Conservation (phyloP, 306 rosid genomes). For the Delonix regia region DNA sequence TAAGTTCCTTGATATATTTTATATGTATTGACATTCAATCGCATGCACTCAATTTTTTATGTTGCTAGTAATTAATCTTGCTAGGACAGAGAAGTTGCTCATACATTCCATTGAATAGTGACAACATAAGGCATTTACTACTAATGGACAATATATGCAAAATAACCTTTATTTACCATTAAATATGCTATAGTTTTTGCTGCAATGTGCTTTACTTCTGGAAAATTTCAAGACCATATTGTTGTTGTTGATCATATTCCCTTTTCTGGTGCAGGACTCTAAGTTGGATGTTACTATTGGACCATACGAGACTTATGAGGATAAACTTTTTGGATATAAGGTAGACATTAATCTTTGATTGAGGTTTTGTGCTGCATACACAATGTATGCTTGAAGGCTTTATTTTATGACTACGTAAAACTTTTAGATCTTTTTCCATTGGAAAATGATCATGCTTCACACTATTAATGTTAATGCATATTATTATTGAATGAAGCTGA, state of each 20-base stretch:
- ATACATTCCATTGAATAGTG: conserved; percentile 11
- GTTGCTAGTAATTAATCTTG: conserved; percentile 2
- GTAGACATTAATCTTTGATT: conserved; percentile 42
- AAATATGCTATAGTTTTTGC: neutral
- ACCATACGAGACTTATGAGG: conserved; percentile 96
- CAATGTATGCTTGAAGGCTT: conserved; percentile 2
- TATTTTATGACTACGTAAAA: neutral
- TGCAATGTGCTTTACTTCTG: neutral
- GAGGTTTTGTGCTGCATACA: conserved; percentile 25
- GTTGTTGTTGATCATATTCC: conserved; percentile 25
- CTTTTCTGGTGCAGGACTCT: conserved; percentile 65
- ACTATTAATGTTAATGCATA: conserved; percentile 20
- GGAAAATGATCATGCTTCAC: conserved; percentile 9
- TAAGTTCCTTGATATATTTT: neutral
- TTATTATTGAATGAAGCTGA: neutral
- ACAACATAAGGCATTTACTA: neutral
- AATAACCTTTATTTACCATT: neutral
- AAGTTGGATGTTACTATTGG: conserved; percentile 91
- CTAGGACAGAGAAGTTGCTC: conserved; percentile 4
- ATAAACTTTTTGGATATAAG: conserved; percentile 89
- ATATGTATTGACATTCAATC: conserved; percentile 1
- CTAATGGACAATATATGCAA: neutral
- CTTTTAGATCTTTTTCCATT: conserved; percentile 2
- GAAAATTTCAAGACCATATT: conserved; percentile 32
- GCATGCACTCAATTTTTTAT: neutral